Conservation (phyloP, 495 filamentous ascomycete species). For the Ramalina intermedia region DNA sequence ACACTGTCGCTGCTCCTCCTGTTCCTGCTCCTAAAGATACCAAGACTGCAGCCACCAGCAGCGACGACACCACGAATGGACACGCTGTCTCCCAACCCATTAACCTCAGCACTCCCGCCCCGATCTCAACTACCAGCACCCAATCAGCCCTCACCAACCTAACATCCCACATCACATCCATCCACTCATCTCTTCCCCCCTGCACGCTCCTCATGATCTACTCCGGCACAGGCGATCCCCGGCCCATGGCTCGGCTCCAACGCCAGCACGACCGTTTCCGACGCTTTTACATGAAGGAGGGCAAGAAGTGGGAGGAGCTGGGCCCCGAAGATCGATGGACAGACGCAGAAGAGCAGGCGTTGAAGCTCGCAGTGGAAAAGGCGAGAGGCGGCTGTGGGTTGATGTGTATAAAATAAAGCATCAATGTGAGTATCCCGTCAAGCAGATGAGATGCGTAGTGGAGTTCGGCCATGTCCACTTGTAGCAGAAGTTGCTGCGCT, state of each 20-base stretch:
- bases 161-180: constrained; percentile 43
- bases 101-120: background rate
- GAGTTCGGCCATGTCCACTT: no score
- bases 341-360: constrained; percentile 64
- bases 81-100: constrained; percentile 18
- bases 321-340: constrained; percentile 66
- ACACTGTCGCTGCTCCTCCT: constrained; percentile 15
- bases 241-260: constrained; percentile 59
- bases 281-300: constrained; percentile 47
- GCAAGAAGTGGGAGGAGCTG: constrained; percentile 76
- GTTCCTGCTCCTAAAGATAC: background rate
- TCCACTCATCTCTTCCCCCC: constrained; percentile 62
- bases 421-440: background rate
- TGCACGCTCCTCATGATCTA: constrained; percentile 84
- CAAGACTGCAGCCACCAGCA: constrained; percentile 28
- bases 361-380: constrained; percentile 51
- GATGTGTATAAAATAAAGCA: constrained; percentile 52
- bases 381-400: constrained; percentile 74
- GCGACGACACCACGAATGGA: constrained; percentile 36
- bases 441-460: no score
- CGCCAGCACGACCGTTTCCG: constrained; percentile 57
- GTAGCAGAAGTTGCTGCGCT: constrained; percentile 19
- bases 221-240: constrained; percentile 76
- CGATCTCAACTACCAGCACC: no score
- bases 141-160: constrained; percentile 30